Evolutionary conservation across 2,329 filamentous ascomycete species (phyloP).

Genomic region (Bipolaris sorokiniana): DNA sequence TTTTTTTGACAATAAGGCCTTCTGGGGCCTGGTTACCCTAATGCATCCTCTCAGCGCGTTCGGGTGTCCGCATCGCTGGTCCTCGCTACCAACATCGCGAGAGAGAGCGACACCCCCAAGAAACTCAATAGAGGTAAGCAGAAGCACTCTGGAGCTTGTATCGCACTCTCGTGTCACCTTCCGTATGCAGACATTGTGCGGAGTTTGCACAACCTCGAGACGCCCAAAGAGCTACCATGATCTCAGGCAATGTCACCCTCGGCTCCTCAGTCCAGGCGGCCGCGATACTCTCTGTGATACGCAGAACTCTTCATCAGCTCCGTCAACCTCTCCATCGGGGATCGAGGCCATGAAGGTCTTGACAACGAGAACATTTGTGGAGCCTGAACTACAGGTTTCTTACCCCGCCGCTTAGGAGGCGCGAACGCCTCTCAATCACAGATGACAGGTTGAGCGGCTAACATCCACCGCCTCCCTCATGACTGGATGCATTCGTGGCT

Average conservation of each 20-base stretch:
- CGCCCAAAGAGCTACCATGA: background rate
- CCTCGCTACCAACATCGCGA: background rate
- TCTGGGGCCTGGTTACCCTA: background rate
- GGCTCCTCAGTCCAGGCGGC: background rate
- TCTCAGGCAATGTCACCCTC: background rate
- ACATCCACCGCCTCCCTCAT: background rate
- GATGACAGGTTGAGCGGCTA: too few species aligned
- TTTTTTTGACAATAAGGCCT: background rate
- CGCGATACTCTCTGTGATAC: background rate
- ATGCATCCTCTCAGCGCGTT: background rate
- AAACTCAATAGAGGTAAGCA: background rate
- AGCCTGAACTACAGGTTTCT: background rate
- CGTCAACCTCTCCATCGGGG: background rate
- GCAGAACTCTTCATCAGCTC: background rate
- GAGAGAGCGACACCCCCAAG: background rate
- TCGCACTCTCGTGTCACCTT: background rate
- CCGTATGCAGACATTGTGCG: background rate
- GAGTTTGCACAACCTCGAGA: background rate
- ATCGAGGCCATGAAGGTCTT: background rate
- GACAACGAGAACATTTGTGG: background rate
- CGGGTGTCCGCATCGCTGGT: slow-evolving; percentile 1
- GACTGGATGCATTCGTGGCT: background rate
- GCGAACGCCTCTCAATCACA: background rate
- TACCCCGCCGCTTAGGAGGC: background rate
- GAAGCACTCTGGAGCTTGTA: too few species aligned